Percentiles rank a stretch among this genome's conserved stretches.
Conservation (phyloP, 768 basidiomycete species). For the Bullera alba region DNA sequence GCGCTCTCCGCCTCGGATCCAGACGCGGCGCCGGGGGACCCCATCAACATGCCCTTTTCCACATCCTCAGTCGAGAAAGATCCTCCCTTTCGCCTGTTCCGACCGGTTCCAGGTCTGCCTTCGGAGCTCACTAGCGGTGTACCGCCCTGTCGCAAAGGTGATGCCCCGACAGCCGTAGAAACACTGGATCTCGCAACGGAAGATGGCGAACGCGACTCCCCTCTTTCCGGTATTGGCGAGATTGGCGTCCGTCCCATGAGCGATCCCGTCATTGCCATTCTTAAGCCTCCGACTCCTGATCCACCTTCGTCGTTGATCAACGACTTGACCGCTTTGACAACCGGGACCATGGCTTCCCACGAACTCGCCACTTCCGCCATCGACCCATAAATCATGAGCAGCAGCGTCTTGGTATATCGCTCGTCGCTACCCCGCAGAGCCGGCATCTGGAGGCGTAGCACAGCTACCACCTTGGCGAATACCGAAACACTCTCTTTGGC, state of each 20-base stretch:
- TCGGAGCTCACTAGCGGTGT: no score
- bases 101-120: no score
- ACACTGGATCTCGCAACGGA: conserved; percentile 11
- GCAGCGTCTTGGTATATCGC: conserved; percentile 78
- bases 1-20: background rate
- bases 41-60: conserved; percentile 66
- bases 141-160: conserved; percentile 13
- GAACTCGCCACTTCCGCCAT: conserved; percentile 78
- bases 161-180: conserved; percentile 4
- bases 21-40: conserved; percentile 18
- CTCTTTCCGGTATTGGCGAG: conserved; percentile 44
- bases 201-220: conserved; percentile 41
- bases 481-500: conserved; percentile 76
- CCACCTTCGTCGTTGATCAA: conserved; percentile 52
- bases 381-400: conserved; percentile 81
- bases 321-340: conserved; percentile 63
- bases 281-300: conserved; percentile 2
- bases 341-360: conserved; percentile 70
- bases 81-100: conserved; percentile 71
- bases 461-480: conserved; percentile 80
- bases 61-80: conserved; percentile 91
- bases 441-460: conserved; percentile 61
- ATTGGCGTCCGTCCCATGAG: conserved; percentile 43
- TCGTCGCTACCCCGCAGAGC: conserved; percentile 63
- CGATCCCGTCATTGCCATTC: conserved; percentile 42